Evolutionary conservation across 1,139 yeast genomes (phyloP).

Genomic region (Zygoascus hellenicus): DNA sequence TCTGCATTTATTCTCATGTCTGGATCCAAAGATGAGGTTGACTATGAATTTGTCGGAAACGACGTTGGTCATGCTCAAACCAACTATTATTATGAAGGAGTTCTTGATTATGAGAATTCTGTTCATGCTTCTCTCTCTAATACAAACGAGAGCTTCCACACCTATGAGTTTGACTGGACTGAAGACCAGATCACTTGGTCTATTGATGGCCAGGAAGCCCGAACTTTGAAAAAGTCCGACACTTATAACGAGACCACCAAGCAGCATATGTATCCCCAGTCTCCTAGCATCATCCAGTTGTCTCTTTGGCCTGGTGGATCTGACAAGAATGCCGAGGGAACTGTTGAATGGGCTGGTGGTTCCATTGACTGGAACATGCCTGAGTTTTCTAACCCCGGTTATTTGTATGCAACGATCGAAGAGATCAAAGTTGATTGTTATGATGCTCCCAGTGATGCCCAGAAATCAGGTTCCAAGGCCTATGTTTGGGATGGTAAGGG

Average conservation of each 20-base stretch:
- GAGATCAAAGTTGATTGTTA: conserved; percentile 59
- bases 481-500: conserved; percentile 49
- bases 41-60: conserved; percentile 78
- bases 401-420: conserved; percentile 62
- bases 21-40: conserved; percentile 85
- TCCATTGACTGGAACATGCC: conserved; percentile 70
- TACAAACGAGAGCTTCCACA: conserved; percentile 67
- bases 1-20: conserved; percentile 81
- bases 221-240: conserved; percentile 59
- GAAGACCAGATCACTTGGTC: conserved; percentile 68
- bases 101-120: conserved; percentile 59
- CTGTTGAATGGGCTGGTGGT: conserved; percentile 95
- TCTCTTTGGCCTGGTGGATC: conserved; percentile 95
- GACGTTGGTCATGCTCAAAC: conserved; percentile 62
- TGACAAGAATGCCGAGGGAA: conserved; percentile 59
- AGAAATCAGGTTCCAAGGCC: conserved; percentile 45
- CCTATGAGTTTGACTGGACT: conserved; percentile 77
- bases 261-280: conserved; percentile 71
- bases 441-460: conserved; percentile 54
- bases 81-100: conserved; percentile 74
- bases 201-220: conserved; percentile 62
- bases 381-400: conserved; percentile 70
- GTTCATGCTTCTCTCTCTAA: conserved; percentile 41
- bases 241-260: conserved; percentile 64
- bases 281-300: conserved; percentile 80